Conservation (phyloP, 2,329 filamentous ascomycete genomes). For the Alternaria arbusti region DNA sequence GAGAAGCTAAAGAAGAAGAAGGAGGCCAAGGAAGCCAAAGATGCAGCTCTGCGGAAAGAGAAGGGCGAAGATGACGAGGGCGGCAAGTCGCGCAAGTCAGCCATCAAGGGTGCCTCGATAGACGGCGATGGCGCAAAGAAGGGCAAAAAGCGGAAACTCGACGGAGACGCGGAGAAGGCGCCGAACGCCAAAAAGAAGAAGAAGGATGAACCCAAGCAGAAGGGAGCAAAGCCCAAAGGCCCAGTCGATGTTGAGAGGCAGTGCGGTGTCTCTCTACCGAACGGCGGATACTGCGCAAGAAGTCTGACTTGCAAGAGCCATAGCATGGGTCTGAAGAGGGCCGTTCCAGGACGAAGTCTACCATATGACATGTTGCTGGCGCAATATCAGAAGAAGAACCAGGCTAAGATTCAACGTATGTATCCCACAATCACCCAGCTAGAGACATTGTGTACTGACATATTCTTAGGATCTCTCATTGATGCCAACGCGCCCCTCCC, state of each 20-base stretch:
- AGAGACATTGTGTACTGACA: slow-evolving; percentile 3
- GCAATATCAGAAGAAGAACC: slow-evolving; percentile 86
- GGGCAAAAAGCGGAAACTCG: slow-evolving; percentile 57
- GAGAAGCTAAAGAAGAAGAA: slow-evolving; percentile 67
- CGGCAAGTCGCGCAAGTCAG: slow-evolving; percentile 51
- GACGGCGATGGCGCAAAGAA: slow-evolving; percentile 51
- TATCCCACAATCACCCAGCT: slow-evolving; percentile 23
- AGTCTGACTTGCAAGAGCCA: slow-evolving; percentile 94
- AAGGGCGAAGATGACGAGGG: slow-evolving; percentile 53
- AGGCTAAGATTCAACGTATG: slow-evolving; percentile 95
- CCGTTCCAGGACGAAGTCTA: slow-evolving; percentile 82
- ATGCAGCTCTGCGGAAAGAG: slow-evolving; percentile 56
- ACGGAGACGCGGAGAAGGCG: slow-evolving; percentile 74
- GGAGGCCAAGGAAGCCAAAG: slow-evolving; percentile 66
- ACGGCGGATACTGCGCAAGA: slow-evolving; percentile 84
- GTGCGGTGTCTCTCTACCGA: slow-evolving; percentile 85
- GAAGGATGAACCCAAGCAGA: slow-evolving; percentile 88
- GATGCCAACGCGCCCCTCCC: slow-evolving; percentile 91
- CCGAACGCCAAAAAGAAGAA: slow-evolving; percentile 87
- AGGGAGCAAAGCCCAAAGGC: slow-evolving; percentile 83
- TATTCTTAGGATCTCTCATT: slow-evolving; percentile 77
- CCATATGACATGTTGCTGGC: slow-evolving; percentile 89
- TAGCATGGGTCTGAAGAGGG: slow-evolving; percentile 91
- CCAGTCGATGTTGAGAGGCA: slow-evolving; percentile 94
- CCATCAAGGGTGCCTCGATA: slow-evolving; percentile 47